These are phyloP conservation scores for Ailanthus altissimus DNA, from an alignment of 345 rosid genomes.

Conservation along the genomic window DNA sequence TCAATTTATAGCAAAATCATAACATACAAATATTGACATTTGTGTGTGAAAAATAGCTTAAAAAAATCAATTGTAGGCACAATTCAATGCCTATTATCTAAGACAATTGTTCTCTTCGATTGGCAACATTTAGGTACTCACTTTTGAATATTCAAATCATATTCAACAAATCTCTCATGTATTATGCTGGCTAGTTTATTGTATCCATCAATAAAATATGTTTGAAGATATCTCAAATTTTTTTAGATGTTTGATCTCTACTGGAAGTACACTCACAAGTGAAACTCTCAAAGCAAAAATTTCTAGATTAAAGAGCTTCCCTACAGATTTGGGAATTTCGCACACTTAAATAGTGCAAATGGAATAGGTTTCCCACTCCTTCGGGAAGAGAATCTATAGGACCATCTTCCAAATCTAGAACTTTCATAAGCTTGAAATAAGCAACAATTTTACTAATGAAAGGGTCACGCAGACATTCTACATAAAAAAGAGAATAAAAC, in stretches of 20 bases:
- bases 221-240: background rate
- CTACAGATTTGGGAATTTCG: conserved; percentile 9
- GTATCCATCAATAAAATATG: too few species aligned
- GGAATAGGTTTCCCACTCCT: background rate
- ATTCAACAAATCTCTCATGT: too few species aligned
- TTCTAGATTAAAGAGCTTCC: conserved; percentile 2
- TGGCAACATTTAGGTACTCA: too few species aligned
- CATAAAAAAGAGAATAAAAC: conserved; percentile 14
- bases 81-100: too few species aligned
- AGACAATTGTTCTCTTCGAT: too few species aligned
- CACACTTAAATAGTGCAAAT: conserved; percentile 9
- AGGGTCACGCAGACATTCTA: background rate
- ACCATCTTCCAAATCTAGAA: background rate
- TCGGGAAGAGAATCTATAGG: background rate
- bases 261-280: background rate
- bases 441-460: background rate
- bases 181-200: background rate
- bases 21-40: too few species aligned
- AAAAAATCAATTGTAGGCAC: too few species aligned
- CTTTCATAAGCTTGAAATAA: background rate
- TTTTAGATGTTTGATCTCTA: conserved; percentile 4
- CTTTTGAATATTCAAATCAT: too few species aligned
- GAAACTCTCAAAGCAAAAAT: background rate
- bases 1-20: too few species aligned
- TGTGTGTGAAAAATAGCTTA: too few species aligned